Conservation (phyloP, 805 yeast species). For the Lipomyces orientalis region DNA sequence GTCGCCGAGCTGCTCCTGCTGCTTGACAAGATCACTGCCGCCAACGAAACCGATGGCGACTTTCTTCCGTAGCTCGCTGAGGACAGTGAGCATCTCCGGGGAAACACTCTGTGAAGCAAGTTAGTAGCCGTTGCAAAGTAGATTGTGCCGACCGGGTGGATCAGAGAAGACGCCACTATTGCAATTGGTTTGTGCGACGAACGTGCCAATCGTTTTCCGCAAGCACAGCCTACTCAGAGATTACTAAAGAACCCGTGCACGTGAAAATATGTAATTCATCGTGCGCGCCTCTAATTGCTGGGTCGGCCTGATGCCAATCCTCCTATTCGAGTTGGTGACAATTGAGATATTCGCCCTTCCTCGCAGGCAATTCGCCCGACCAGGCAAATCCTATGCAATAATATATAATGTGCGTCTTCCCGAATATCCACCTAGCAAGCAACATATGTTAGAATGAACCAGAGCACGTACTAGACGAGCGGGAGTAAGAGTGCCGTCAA, state of each 20-base stretch:
- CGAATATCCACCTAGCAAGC: background rate
- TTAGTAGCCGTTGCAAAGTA: background rate
- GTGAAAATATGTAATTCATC: background rate
- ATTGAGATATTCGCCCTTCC: background rate
- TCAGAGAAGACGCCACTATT: background rate
- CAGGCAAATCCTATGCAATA: background rate
- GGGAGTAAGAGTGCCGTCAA: constrained; percentile 97
- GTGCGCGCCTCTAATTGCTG: background rate
- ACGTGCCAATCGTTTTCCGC: background rate
- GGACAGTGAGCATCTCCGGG: constrained; percentile 71
- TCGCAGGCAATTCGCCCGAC: background rate
- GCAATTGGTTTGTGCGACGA: background rate
- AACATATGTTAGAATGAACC: constrained; percentile 1
- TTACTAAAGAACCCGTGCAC: background rate
- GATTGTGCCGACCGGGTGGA: background rate
- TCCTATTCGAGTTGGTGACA: background rate
- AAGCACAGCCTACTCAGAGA: background rate
- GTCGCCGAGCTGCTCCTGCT: constrained; percentile 92
- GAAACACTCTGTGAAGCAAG: constrained; percentile 27
- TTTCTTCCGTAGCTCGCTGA: constrained; percentile 82
- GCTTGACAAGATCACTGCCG: constrained; percentile 93
- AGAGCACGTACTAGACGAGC: constrained; percentile 68
- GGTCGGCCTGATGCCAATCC: background rate
- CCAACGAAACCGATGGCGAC: constrained; percentile 97
- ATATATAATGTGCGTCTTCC: background rate